Evolutionary conservation across 257 asterid genomes (phyloP).

Genomic region (Capsicum chinense): DNA sequence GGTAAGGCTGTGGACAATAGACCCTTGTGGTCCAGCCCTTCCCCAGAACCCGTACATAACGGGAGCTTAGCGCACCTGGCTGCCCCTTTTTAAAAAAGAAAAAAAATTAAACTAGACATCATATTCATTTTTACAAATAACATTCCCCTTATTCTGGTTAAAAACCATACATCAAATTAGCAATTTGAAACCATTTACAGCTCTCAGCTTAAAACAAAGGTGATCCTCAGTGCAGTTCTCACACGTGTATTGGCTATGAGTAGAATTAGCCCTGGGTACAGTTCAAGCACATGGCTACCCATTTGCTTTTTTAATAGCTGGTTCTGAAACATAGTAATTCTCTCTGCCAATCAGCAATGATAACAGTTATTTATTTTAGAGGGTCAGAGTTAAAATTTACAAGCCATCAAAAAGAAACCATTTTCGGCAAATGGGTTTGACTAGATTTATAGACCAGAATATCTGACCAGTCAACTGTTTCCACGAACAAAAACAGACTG

Average conservation of each 20-base stretch:
- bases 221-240: not conserved
- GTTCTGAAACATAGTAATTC: slow-evolving; percentile 1
- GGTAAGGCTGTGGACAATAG: too few relatives aligned
- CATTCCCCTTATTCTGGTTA: not conserved
- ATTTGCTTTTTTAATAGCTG: not conserved
- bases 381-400: not conserved
- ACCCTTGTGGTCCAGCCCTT: too few relatives aligned
- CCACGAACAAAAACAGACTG: not conserved
- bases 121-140: not conserved
- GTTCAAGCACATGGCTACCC: not conserved
- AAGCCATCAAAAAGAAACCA: not conserved
- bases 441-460: not conserved
- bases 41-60: too few relatives aligned
- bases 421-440: not conserved
- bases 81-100: not conserved
- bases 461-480: not conserved
- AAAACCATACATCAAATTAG: not conserved
- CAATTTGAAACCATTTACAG: not conserved
- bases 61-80: too few relatives aligned
- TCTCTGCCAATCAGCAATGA: not conserved
- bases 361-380: not conserved
- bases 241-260: not conserved
- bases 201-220: not conserved
- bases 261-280: not conserved
- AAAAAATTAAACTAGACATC: not conserved